phyloP scores from a whole-genome alignment of 75 land plant genomes.

The Picea sitchensis region DNA sequence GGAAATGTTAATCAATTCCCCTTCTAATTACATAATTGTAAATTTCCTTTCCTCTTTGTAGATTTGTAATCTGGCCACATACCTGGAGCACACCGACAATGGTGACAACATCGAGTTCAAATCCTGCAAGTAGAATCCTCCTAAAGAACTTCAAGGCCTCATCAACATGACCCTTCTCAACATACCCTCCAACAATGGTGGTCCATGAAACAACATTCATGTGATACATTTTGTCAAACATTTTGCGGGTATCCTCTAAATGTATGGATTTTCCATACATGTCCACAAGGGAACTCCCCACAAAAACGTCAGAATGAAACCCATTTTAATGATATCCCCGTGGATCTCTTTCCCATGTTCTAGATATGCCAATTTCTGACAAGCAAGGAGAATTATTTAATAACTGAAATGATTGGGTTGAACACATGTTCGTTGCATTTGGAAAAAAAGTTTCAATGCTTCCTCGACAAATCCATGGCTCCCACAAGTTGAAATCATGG shows the following conservation, averaged over 20 bases:
- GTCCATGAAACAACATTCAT: slow-evolving; percentile 10
- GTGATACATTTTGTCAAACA: background rate
- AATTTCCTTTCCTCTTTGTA: slow-evolving; percentile 1
- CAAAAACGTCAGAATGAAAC: background rate
- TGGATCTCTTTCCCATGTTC: background rate
- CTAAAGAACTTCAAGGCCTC: background rate
- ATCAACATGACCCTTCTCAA: background rate
- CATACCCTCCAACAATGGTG: background rate
- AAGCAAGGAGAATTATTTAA: background rate
- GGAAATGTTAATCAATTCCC: background rate
- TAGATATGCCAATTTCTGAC: background rate
- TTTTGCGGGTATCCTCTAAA: background rate
- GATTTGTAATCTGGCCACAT: background rate
- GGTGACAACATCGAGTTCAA: background rate
- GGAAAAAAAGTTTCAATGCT: too few species aligned
- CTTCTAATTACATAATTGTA: background rate
- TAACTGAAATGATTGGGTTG: too few species aligned
- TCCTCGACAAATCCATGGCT: background rate
- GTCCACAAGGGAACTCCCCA: background rate
- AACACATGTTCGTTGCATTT: too few species aligned
- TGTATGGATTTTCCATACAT: background rate
- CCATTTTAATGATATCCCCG: background rate
- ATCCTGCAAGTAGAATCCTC: background rate
- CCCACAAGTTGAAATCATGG: slow-evolving; percentile 32
- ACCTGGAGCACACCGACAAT: background rate